Evolutionary conservation across 2,329 filamentous ascomycete species (phyloP).

Genomic region (Phyllosticta citrichinensis): DNA sequence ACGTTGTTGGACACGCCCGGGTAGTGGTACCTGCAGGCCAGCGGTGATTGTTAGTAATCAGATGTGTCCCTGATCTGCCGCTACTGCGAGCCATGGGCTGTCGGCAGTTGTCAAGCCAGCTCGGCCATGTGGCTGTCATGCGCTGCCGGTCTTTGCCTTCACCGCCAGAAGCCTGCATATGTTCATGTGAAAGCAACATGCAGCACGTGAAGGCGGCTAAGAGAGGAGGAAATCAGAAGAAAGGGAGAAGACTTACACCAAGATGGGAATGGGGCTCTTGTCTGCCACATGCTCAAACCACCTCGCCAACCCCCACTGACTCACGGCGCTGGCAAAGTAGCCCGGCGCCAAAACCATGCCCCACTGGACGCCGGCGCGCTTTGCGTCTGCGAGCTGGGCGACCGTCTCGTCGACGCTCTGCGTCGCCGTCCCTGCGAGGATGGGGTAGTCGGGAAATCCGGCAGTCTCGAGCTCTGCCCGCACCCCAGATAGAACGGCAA

Average conservation of each 20-base stretch:
- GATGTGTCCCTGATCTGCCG: not conserved
- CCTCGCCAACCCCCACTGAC: not conserved
- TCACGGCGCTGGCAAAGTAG: slow-evolving; percentile 8
- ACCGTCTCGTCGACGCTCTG: slow-evolving; percentile 49
- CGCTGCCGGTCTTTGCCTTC: not conserved
- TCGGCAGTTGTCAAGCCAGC: too few relatives aligned
- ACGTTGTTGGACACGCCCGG: slow-evolving; percentile 54
- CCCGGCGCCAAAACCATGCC: slow-evolving; percentile 43
- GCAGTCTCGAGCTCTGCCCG: slow-evolving; percentile 41
- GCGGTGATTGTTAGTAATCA: not conserved
- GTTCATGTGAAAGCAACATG: not conserved
- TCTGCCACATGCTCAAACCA: slow-evolving; percentile 50
- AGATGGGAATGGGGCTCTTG: slow-evolving; percentile 43
- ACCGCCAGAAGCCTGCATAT: not conserved
- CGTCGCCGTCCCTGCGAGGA: slow-evolving; percentile 49
- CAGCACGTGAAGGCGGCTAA: not conserved
- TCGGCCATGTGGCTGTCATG: too few relatives aligned
- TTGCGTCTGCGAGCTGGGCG: slow-evolving; percentile 40
- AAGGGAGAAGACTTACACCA: slow-evolving; percentile 36
- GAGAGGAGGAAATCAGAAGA: not conserved
- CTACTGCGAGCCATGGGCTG: not conserved
- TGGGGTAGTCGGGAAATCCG: slow-evolving; percentile 44
- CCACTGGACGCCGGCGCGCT: slow-evolving; percentile 44
- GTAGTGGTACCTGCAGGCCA: slow-evolving; percentile 42
- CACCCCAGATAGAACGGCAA: slow-evolving; percentile 38